Conservation (phyloP, 441 rosid genomes). For the Populus hybrid region DNA sequence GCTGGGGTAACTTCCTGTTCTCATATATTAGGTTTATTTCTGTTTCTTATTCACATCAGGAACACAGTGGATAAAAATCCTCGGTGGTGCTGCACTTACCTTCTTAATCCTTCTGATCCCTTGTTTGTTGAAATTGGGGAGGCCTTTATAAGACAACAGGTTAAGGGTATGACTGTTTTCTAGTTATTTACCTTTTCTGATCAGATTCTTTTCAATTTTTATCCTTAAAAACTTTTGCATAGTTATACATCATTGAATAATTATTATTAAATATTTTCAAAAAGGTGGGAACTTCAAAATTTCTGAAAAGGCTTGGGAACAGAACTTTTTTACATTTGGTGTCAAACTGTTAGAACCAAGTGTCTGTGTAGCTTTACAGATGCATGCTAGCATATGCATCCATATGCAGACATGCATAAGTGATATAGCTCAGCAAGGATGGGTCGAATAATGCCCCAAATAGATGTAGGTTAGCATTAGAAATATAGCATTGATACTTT, state of each 20-base stretch:
- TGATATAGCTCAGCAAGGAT: not conserved
- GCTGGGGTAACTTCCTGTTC: not conserved
- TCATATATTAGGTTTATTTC: slow-evolving; percentile 13
- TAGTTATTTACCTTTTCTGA: not conserved
- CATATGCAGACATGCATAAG: not conserved
- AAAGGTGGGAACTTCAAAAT: not conserved
- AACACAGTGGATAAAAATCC: slow-evolving; percentile 86
- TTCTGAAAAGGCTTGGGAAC: not conserved
- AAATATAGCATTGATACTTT: not conserved
- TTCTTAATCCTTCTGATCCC: slow-evolving; percentile 88
- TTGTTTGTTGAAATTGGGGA: slow-evolving; percentile 83
- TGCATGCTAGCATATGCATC: not conserved
- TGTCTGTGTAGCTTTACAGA: not conserved
- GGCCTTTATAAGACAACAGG: slow-evolving; percentile 81
- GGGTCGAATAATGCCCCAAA: not conserved
- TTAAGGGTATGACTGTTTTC: slow-evolving; percentile 45
- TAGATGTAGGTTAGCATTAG: not conserved
- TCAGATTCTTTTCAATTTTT: not conserved
- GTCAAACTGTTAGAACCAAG: not conserved
- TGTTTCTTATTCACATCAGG: slow-evolving; percentile 42
- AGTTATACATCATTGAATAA: not conserved
- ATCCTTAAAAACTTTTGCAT: not conserved
- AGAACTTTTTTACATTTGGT: not conserved
- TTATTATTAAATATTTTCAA: not conserved
- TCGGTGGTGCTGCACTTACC: slow-evolving; percentile 98